A percentile compares a stretch with the other conserved stretches of the same genome.
Conservation (phyloP, 2,329 filamentous ascomycete genomes). For the Aspergillus quadrilineatus region DNA sequence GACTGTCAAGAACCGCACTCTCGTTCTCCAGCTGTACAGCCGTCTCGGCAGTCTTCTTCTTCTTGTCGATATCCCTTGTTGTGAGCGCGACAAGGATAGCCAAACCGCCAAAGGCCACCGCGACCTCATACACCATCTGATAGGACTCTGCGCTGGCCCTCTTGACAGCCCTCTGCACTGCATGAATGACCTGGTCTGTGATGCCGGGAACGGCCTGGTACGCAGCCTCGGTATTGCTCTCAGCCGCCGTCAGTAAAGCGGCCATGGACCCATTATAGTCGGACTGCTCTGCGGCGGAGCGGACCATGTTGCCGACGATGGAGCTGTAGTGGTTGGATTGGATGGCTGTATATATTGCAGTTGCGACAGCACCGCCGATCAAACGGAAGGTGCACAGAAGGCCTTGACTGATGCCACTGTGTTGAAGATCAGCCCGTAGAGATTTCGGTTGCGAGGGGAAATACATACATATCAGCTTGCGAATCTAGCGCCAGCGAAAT, state of each 20-base stretch:
- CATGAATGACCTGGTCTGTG: neutral
- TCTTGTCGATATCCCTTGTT: neutral
- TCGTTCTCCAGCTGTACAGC: neutral
- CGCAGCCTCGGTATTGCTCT: neutral
- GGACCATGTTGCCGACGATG: neutral
- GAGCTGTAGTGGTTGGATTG: neutral
- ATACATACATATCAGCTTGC: neutral
- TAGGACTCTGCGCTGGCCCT: neutral
- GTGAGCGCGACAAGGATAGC: neutral
- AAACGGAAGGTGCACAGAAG: neutral
- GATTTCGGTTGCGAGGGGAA: neutral
- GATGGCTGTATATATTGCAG: neutral
- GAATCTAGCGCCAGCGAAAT: neutral
- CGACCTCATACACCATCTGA: neutral
- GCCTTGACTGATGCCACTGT: neutral
- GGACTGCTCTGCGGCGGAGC: neutral
- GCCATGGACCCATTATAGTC: neutral
- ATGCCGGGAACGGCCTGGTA: neutral
- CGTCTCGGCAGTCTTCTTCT: neutral
- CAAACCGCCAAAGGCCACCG: neutral
- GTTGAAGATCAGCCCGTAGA: neutral
- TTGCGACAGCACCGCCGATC: constrained; percentile 1
- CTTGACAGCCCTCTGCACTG: neutral
- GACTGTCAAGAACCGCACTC: too few relatives aligned
- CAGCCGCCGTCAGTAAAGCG: neutral